Evolutionary conservation across 106 monocot species (phyloP).

Genomic region (Platanthera zijinensis): DNA sequence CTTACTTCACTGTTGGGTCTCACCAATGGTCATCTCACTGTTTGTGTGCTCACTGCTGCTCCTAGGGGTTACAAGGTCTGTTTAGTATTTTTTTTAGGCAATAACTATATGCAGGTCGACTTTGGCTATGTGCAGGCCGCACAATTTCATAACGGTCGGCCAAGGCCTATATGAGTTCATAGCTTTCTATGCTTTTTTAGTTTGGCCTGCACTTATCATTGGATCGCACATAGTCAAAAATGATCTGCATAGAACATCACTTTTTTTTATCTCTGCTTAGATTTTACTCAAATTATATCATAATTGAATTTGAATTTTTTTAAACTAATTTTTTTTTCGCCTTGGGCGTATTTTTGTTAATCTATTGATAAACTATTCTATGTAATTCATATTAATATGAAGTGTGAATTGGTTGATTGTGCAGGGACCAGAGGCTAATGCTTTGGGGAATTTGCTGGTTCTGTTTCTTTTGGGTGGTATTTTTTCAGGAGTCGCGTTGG

Average conservation of each 20-base stretch:
- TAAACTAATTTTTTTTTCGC: background rate
- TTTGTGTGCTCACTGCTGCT: constrained; percentile 40
- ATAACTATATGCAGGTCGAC: no score
- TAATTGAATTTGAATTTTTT: background rate
- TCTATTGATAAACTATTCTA: background rate
- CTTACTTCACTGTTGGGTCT: constrained; percentile 47
- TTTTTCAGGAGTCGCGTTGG: constrained; percentile 22
- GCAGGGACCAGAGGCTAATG: constrained; percentile 36
- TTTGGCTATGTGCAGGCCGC: no score
- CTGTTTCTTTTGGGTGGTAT: constrained; percentile 20
- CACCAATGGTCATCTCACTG: constrained; percentile 54
- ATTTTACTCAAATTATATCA: no score
- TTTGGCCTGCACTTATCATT: no score
- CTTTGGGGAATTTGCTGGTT: constrained; percentile 29
- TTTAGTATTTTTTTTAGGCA: background rate
- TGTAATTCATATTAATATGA: background rate
- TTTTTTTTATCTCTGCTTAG: background rate
- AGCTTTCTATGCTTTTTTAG: no score
- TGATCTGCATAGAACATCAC: no score
- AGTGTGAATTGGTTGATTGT: background rate
- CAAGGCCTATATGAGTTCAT: no score
- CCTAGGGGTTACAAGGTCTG: constrained; percentile 55
- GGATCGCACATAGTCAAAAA: no score
- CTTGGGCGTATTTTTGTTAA: no score
- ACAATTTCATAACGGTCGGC: no score